Percentiles rank a stretch among this genome's conserved stretches.
Evolutionary conservation across 2,329 filamentous ascomycete species (phyloP).

Genomic region (Nannizziopsis barbatae): DNA sequence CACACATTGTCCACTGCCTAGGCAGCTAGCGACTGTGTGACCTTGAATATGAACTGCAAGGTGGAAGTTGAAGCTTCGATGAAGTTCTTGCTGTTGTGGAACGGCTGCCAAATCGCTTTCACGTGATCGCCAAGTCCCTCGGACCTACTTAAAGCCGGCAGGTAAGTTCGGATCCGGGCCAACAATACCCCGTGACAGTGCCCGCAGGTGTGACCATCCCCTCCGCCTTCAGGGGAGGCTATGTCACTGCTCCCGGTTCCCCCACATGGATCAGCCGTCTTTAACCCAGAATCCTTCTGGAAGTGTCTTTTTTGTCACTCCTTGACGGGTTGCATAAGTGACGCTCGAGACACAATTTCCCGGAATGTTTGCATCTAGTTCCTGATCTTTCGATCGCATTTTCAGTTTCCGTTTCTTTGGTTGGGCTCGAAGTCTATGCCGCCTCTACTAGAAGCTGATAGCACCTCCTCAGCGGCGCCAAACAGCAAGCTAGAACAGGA

Average conservation of each 20-base stretch:
- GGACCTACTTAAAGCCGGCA: too few species aligned
- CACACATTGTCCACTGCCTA: constrained; percentile 31
- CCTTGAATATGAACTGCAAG: too few species aligned
- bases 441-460: not conserved
- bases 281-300: too few species aligned
- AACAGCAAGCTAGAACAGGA: not conserved
- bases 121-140: too few species aligned
- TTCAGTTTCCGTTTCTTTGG: not conserved
- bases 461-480: not conserved
- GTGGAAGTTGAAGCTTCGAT: not conserved
- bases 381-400: too few species aligned
- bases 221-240: not conserved
- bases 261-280: not conserved
- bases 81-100: not conserved
- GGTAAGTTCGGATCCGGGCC: not conserved
- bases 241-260: not conserved
- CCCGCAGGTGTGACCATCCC: constrained; percentile 2
- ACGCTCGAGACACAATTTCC: too few species aligned
- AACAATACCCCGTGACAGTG: constrained; percentile 5
- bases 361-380: too few species aligned
- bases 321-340: too few species aligned
- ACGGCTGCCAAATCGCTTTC: too few species aligned
- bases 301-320: too few species aligned
- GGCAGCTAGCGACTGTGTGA: not conserved
- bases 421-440: constrained; percentile 5